Evolutionary conservation across 2,329 filamentous ascomycete species (phyloP), one percentile per base, ranked within the genome.

Genomic region (Didymella arachidicola): DNA sequence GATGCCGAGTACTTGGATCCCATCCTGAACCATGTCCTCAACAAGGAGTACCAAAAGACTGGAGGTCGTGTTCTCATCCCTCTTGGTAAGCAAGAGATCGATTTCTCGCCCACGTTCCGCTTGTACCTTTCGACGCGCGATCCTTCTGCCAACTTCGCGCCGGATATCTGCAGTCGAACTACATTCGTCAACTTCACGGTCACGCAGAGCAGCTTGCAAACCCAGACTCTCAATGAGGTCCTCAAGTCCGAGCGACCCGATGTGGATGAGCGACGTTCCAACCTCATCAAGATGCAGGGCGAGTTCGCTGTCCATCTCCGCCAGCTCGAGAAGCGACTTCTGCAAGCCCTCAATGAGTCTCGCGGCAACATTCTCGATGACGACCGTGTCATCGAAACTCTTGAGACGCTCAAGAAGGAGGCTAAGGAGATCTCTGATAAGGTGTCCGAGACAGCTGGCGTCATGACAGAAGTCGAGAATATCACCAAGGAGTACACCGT

Each of bases 141-240:
- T 80, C 96, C 96, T 1, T 99, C 96, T 41, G 94, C 95, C 26
- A 92, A 89, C 7, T 99, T 99, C 76, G 88, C 95, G 7, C 96
- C 95, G 0, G 95, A 99, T 74, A 92, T 99, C 64, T 99, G 96
- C 87, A 97, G 93, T 83, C 87, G 96, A 72, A 98, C 95, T 7
- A 99, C 96, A 0, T 97, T 99, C 79, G 95, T 99, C 84, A 99
- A 99, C 80, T 99, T 99, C 70, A 98, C 96, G 1, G 94, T 99
- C 63, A 99, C 95, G 4, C 94, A 98, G 80, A 97, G 95, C 85
- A 98, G 94, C 83, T 84, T 99, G 73, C 95, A 97, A 80, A 98
- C 95, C 2, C 95, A 99, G 79, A 97, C 95, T 1, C 87, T 99
- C 67, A 97, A 97, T 68, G 93, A 99, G 64, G 95, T 98, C 32